Evolutionary conservation across 129 eudicot species (phyloP).

Genomic region (Rutidosis leptorrhynchoides): DNA sequence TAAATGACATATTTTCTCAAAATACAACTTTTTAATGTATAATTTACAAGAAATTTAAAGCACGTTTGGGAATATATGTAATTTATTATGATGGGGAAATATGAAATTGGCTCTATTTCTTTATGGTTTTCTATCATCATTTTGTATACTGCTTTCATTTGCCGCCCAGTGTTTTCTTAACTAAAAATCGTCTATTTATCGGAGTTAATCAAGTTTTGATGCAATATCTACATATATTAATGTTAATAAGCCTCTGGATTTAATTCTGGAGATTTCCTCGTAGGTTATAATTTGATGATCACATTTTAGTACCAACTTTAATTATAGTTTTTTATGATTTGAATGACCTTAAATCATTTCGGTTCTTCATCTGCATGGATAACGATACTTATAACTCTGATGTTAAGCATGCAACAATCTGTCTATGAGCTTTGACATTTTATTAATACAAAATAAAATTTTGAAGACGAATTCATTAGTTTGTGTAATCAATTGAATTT

Average conservation of each 20-base stretch:
- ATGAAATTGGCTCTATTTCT: too few relatives aligned
- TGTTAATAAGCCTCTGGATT: slow-evolving; percentile 25
- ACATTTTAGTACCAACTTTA: not conserved
- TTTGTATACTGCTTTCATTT: not conserved
- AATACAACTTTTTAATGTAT: too few relatives aligned
- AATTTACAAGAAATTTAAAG: too few relatives aligned
- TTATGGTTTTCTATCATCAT: slow-evolving; percentile 5
- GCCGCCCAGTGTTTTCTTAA: too few relatives aligned
- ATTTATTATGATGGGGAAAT: too few relatives aligned
- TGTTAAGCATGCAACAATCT: not conserved
- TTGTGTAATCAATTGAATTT: too few relatives aligned
- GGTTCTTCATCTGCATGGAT: too few relatives aligned
- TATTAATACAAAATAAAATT: not conserved
- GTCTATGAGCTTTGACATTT: not conserved
- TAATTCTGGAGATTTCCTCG: slow-evolving; percentile 20
- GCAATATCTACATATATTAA: slow-evolving; percentile 12
- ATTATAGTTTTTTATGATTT: not conserved
- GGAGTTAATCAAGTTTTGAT: slow-evolving; percentile 8
- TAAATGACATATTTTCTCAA: too few relatives aligned
- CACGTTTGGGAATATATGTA: too few relatives aligned
- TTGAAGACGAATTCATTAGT: slow-evolving; percentile 1
- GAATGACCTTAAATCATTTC: not conserved
- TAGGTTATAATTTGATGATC: not conserved
- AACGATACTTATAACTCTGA: not conserved
- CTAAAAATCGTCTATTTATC: too few relatives aligned